Conservation (phyloP, 2,329 filamentous ascomycete genomes). For the Diatrype stigma region DNA sequence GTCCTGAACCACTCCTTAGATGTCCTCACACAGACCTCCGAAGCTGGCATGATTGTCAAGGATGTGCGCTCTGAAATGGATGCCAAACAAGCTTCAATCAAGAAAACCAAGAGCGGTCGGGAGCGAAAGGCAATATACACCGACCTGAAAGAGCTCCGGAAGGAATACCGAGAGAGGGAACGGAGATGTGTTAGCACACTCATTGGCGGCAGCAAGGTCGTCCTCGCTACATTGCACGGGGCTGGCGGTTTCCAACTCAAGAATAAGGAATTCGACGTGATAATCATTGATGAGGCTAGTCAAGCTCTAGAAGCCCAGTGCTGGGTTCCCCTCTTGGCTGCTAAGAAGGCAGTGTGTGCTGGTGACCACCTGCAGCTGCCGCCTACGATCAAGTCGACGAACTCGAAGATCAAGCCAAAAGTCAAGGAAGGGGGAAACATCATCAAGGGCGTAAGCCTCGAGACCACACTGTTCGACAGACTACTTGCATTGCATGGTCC, state of each 20-base stretch:
- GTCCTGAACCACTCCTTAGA: constrained; percentile 89
- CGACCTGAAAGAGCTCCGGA: constrained; percentile 79
- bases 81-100: constrained; percentile 79
- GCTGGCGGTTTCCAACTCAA: constrained; percentile 81
- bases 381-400: constrained; percentile 84
- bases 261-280: constrained; percentile 80
- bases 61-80: constrained; percentile 94
- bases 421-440: constrained; percentile 28
- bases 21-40: constrained; percentile 82
- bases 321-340: constrained; percentile 83
- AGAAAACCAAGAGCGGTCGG: constrained; percentile 76
- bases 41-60: constrained; percentile 82
- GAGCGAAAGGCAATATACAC: constrained; percentile 79
- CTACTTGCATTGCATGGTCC: constrained; percentile 77
- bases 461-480: constrained; percentile 90
- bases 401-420: constrained; percentile 42
- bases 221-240: constrained; percentile 88
- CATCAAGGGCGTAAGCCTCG: constrained; percentile 60
- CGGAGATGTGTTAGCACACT: constrained; percentile 73
- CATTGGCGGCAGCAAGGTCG: constrained; percentile 74
- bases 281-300: constrained; percentile 93
- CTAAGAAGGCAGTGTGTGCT: constrained; percentile 81
- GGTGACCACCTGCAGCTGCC: constrained; percentile 93
- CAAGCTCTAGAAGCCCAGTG: constrained; percentile 95
- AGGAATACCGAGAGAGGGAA: constrained; percentile 85